Conservation (phyloP, 305 asterid genomes). For the Plantago rigida region DNA sequence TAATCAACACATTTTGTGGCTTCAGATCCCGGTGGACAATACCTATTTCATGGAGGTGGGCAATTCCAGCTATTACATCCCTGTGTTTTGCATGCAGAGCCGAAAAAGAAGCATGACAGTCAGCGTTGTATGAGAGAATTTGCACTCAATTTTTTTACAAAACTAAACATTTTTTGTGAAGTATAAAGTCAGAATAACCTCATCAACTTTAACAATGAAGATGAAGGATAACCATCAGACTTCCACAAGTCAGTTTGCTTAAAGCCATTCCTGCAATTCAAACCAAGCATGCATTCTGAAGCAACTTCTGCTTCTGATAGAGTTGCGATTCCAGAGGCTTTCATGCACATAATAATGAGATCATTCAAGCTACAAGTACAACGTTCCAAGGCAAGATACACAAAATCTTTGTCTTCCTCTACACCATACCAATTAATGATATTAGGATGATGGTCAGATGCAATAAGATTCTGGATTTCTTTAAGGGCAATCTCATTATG, state of each 20-base stretch:
- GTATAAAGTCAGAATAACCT: conserved; percentile 41
- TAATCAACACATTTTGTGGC: conserved; percentile 78
- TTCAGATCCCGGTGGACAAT: conserved; percentile 85
- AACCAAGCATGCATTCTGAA: conserved; percentile 30
- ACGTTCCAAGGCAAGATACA: conserved; percentile 81
- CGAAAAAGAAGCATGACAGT: conserved; percentile 9
- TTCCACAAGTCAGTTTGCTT: conserved; percentile 48
- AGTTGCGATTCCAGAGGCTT: conserved; percentile 31
- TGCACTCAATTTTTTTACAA: neutral
- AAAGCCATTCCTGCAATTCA: conserved; percentile 38
- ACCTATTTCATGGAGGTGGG: conserved; percentile 81
- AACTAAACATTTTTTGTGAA: too few species aligned
- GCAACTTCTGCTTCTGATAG: conserved; percentile 32
- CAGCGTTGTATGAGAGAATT: conserved; percentile 16
- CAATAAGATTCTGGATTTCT: conserved; percentile 77
- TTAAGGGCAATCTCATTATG: conserved; percentile 74
- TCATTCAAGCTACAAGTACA: conserved; percentile 78
- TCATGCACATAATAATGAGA: conserved; percentile 49
- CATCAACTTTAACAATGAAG: conserved; percentile 61
- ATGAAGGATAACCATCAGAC: conserved; percentile 63
- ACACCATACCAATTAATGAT: conserved; percentile 85
- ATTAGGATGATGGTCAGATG: conserved; percentile 81
- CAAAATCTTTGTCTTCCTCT: conserved; percentile 82
- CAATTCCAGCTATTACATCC: conserved; percentile 74
- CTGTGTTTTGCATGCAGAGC: conserved; percentile 36